Conservation (phyloP, 345 rosid species). For the Alliaria petiolata region DNA sequence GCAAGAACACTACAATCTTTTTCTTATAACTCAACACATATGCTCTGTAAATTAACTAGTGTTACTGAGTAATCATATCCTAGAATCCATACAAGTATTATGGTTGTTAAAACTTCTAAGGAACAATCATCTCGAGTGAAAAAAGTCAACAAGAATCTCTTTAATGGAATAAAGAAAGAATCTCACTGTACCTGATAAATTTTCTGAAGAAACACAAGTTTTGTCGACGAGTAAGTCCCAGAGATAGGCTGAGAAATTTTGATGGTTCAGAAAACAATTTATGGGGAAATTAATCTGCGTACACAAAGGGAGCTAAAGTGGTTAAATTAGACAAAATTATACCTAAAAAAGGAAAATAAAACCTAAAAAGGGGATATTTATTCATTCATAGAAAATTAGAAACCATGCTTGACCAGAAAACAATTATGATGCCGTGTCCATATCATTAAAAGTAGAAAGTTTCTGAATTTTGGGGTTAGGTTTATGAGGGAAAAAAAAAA, state of each 20-base stretch:
- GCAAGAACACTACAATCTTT: background rate
- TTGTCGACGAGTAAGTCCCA: background rate
- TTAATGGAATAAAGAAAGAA: background rate
- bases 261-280: background rate
- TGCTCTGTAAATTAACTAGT: background rate
- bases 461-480: background rate
- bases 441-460: background rate
- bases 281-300: background rate
- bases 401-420: constrained; percentile 24
- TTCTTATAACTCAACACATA: background rate
- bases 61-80: background rate
- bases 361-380: background rate
- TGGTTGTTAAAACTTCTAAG: background rate
- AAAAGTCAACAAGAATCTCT: background rate
- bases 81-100: too few relatives aligned
- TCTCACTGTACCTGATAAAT: background rate
- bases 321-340: background rate
- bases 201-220: constrained; percentile 5
- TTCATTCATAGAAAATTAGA: constrained; percentile 19
- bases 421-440: constrained; percentile 4
- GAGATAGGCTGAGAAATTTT: background rate
- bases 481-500: background rate
- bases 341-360: background rate
- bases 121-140: background rate
- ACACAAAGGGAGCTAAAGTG: constrained; percentile 5